Base-by-base conservation (phyloP, 768 basidiomycete genomes). In the Kwoniella sp. region DNA sequence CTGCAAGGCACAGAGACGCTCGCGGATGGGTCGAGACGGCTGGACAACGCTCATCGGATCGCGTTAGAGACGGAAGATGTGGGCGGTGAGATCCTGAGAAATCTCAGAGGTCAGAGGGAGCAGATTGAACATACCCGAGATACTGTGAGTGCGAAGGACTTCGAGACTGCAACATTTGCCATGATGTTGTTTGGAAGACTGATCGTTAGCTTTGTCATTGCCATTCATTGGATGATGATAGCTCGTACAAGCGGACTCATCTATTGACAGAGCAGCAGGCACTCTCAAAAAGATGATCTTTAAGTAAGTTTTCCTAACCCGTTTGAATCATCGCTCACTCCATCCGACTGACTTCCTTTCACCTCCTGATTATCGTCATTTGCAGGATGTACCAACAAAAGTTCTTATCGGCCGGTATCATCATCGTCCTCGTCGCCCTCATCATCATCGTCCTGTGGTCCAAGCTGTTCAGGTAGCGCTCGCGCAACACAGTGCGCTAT, bases 351-450 rank as follows among this genome's bases (percentile, higher is more conserved):
- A 57, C 47, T 58, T 23, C 56, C 31, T 28, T 58, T 50, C 58
- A 26, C 58, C 29, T 58, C 58, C 29, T 58, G 15, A 45, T 45
- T 45, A 3, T 45, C 15, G 55, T 64, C 45, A 23, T 38, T 22
- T n/a, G 3, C 78, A 99, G 96, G 83, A 96, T 98, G 92, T 93
- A 97, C 79, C 93, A 96, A 81, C 95, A 99, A 75, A 89, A 91
- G 58, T 85, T 91, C 54, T 85, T 96, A 54, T 97, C 93, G 4
- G 90, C 82, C 41, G 89, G 86, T 45, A 98, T 98, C 73, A 89
- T 99, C 63, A 82, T 84, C 62, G 87, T 98, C 29, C 88, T 98
- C 37, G 83, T 95, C 56, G 77, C 93, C 2, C 86, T 98, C 55
- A 94, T 97, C 73, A 76, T 75, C 55, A 73, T 79, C 28, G 63